Conservation (phyloP, 176 grass and related monocot genomes). For the Themeda triandra region DNA sequence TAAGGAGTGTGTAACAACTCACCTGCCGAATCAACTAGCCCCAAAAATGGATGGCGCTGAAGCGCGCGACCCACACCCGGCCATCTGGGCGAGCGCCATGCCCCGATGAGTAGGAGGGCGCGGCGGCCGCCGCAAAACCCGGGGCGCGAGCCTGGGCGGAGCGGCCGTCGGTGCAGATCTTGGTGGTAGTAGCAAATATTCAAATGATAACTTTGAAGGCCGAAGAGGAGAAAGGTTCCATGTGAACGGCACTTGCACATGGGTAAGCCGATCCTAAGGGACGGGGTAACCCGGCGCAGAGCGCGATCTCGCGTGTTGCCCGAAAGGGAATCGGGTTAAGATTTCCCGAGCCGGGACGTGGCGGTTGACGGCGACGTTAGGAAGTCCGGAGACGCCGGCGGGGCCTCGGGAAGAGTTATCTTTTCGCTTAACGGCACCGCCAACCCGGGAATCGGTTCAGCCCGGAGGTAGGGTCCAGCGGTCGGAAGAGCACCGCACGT, state of each 20-base stretch:
- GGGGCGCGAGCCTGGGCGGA: too few relatives aligned
- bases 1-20: conserved; percentile 79
- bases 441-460: too few relatives aligned
- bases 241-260: conserved; percentile 52
- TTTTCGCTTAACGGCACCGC: too few relatives aligned
- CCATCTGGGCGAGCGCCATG: too few relatives aligned
- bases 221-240: background rate
- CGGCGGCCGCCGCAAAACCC: too few relatives aligned
- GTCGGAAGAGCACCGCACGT: conserved; percentile 70
- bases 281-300: background rate
- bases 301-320: too few relatives aligned
- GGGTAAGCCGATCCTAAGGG: conserved; percentile 55
- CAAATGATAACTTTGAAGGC: background rate
- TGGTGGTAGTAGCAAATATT: conserved; percentile 18
- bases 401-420: too few relatives aligned
- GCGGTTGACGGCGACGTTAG: too few relatives aligned
- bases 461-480: conserved; percentile 68
- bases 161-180: conserved; percentile 67
- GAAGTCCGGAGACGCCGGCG: background rate
- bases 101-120: too few relatives aligned
- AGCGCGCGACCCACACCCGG: too few relatives aligned
- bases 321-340: too few relatives aligned
- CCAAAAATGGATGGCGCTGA: conserved; percentile 74
- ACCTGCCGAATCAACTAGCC: conserved; percentile 81
- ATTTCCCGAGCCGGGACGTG: too few relatives aligned